Base-by-base conservation (phyloP, 208 protist genomes). In the Phytomonas serpens region DNA sequence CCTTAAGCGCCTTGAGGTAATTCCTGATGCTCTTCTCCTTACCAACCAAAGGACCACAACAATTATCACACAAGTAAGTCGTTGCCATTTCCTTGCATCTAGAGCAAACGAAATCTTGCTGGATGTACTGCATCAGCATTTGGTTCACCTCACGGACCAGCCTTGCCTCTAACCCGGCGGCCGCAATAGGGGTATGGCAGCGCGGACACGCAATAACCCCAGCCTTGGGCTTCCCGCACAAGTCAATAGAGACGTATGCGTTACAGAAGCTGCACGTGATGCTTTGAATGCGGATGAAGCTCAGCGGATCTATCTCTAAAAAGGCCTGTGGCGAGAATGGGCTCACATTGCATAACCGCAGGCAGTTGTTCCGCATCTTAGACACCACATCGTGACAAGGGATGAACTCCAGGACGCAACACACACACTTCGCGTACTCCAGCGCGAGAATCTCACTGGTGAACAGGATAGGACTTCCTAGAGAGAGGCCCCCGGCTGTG, bases 41-140 rank as follows among this genome's bases (percentile, higher is more conserved):
- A 0, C 87, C 86, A 1, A 88, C 80, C 37, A 93, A 71, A 57
- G 85, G 75, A 0, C 88, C 92, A 72, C 92, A 97, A 73, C 92
- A 97, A 42, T 69, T 88, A 51, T 93, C 86, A n/a, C 67, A 78
- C 27, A 95, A 73, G 42, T 81, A 87, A 10, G 79, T 83, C 9
- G 80, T 77, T 1, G 81, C 70, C 78, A 95, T 85, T 74, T 97
- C 86, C 11, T 75, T 64, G 69, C 92, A 97, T 77, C 92, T 92
- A 61, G 77, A 81, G 74, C 92, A 97, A 31, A 86, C 79, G 78
- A 94, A 97, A 77, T 97, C 92, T 74, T 93, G 87, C 69, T 97
- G 84, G 19, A 71, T 74, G 69, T 84, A 81, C 27, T 72, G 72
- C 51, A 73, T 67, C 31, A 93, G 75, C 38, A 93, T 71, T 47